Evolutionary conservation across 2,329 filamentous ascomycete species (phyloP).

Genomic region (Trichoderma harzianum): DNA sequence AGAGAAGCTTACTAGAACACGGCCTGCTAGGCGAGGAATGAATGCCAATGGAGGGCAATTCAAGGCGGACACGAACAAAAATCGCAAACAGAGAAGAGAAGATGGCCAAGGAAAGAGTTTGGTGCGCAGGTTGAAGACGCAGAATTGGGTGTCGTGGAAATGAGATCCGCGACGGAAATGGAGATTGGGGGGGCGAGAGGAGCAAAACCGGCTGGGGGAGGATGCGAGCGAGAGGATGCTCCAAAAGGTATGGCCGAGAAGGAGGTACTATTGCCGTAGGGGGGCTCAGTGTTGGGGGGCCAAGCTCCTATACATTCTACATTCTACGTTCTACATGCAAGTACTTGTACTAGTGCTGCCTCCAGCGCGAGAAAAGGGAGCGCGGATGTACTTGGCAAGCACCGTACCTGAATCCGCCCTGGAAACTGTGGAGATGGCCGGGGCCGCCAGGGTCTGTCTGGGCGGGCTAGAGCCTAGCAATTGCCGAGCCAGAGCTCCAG

Average conservation of each 20-base stretch:
- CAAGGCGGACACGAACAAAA: constrained; percentile 21
- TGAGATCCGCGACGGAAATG: constrained; percentile 20
- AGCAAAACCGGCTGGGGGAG: constrained; percentile 18
- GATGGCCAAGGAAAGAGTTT: constrained; percentile 20
- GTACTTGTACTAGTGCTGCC: constrained; percentile 10
- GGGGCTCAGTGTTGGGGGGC: background rate
- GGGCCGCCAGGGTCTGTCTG: background rate
- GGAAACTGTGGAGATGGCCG: constrained; percentile 11
- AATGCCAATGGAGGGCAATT: constrained; percentile 20
- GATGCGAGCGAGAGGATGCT: constrained; percentile 7
- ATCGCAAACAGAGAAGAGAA: constrained; percentile 20
- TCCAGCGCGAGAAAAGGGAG: constrained; percentile 11
- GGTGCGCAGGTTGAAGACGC: constrained; percentile 17
- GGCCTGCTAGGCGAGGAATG: constrained; percentile 20
- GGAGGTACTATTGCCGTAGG: constrained; percentile 16
- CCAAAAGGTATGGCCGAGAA: constrained; percentile 11
- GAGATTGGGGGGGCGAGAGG: constrained; percentile 17
- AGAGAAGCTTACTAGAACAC: constrained; percentile 6
- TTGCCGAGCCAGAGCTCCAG: background rate
- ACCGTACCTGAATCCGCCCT: constrained; percentile 15
- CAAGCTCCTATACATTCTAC: background rate
- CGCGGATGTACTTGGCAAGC: constrained; percentile 8
- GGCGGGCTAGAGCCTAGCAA: background rate
- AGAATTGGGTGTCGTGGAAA: constrained; percentile 19
- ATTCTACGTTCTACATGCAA: background rate